Evolutionary conservation across 2,329 filamentous ascomycete genomes (phyloP).

Genomic region (Fusarium drepaniforme): DNA sequence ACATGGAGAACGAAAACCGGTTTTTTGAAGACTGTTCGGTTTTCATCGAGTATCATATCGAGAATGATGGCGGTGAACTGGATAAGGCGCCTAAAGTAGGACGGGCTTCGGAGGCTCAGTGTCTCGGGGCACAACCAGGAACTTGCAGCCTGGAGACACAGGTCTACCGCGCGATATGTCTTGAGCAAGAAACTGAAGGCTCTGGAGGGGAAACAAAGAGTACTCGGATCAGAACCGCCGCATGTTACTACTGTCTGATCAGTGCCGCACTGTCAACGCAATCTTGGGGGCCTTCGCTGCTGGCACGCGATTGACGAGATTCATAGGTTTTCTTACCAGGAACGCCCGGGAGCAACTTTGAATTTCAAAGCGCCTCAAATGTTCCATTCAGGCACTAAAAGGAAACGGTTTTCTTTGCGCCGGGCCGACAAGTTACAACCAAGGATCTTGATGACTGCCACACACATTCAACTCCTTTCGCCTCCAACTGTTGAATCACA

Average conservation of each 20-base stretch:
- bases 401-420: background rate
- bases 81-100: background rate
- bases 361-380: slow-evolving; percentile 24
- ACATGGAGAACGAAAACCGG: slow-evolving; percentile 14
- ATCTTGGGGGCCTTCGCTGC: background rate
- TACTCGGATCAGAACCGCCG: background rate
- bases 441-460: background rate
- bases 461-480: background rate
- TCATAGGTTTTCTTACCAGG: background rate
- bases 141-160: background rate
- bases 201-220: background rate
- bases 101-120: background rate
- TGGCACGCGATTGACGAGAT: background rate
- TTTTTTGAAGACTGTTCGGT: background rate
- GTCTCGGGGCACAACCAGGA: background rate
- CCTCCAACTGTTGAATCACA: background rate
- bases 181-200: background rate
- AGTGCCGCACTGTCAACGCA: background rate
- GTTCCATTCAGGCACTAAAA: background rate
- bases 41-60: background rate
- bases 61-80: background rate
- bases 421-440: background rate
- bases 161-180: background rate
- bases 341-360: background rate
- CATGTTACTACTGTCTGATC: too few species aligned